Percentiles rank a stretch among this genome's conserved stretches.
Evolutionary conservation across 352 stramenopile species (phyloP).

Genomic region (Pythium rhizo-oryzae): DNA sequence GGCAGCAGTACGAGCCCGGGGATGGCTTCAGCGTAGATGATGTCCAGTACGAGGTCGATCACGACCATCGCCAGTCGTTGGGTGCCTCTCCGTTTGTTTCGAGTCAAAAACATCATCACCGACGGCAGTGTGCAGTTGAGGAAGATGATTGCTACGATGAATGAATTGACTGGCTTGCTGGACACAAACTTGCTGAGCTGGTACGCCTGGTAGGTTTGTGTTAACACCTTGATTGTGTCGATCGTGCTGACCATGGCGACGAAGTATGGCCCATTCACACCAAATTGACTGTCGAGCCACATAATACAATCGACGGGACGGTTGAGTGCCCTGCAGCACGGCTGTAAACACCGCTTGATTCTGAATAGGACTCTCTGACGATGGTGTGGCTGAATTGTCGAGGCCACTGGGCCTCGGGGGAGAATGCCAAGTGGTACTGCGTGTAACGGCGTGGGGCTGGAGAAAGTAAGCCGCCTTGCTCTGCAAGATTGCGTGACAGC

Average conservation of each 20-base stretch:
- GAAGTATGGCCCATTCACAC: slow-evolving; percentile 11
- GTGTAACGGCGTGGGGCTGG: too few relatives aligned
- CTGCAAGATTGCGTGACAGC: neutral
- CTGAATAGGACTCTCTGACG: too few relatives aligned
- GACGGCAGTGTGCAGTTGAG: neutral
- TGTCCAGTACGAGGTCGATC: slow-evolving; percentile 9
- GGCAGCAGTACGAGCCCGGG: neutral
- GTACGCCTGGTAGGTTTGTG: slow-evolving; percentile 20
- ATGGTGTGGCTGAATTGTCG: too few relatives aligned
- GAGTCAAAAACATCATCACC: neutral
- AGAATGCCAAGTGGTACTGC: too few relatives aligned
- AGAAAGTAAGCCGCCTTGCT: too few relatives aligned
- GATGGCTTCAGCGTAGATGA: slow-evolving; percentile 5
- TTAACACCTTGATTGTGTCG: neutral
- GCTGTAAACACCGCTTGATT: too few relatives aligned
- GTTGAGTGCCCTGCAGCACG: too few relatives aligned
- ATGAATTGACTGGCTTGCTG: slow-evolving; percentile 1
- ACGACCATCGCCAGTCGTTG: neutral
- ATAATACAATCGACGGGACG: too few relatives aligned
- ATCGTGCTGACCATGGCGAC: neutral
- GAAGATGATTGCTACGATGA: slow-evolving; percentile 5
- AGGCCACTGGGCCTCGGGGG: too few relatives aligned
- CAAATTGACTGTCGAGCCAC: neutral
- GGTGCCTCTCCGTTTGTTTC: neutral
- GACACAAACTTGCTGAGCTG: slow-evolving; percentile 8